Conservation (phyloP, 2,329 filamentous ascomycete genomes). For the Trichoderma harzianum region DNA sequence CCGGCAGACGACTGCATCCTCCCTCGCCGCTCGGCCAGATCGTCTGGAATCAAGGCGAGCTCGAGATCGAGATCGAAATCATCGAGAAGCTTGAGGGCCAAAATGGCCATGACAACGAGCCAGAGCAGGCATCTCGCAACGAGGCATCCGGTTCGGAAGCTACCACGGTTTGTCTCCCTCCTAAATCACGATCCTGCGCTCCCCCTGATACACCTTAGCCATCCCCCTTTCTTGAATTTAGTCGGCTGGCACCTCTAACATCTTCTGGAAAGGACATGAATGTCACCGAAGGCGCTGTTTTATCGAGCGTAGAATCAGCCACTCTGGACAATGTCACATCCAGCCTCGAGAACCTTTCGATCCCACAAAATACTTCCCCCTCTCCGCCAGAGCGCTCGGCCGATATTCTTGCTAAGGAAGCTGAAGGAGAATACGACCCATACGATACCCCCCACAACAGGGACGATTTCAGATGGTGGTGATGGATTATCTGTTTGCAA, state of each 20-base stretch:
- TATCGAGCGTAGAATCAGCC: background rate
- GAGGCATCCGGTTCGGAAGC: background rate
- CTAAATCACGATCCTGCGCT: background rate
- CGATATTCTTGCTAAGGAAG: background rate
- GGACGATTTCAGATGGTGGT: background rate
- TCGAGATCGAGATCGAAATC: background rate
- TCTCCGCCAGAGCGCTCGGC: background rate
- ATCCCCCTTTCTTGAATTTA: too few relatives aligned
- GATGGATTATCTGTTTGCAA: background rate
- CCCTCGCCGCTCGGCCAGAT: background rate
- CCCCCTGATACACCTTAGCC: background rate
- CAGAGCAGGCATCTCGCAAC: background rate
- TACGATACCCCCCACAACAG: background rate
- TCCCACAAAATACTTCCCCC: background rate
- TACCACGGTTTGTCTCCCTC: background rate
- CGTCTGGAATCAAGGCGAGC: background rate
- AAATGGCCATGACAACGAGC: background rate
- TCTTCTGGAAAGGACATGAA: background rate
- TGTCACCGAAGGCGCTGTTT: background rate
- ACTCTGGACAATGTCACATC: background rate
- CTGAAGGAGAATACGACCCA: background rate
- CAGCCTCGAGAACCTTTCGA: background rate
- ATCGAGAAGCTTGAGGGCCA: background rate
- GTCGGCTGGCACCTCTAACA: background rate
- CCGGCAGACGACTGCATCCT: background rate